A percentile compares a stretch with the other conserved stretches of the same genome.
Evolutionary conservation across 2,329 filamentous ascomycete genomes (phyloP).

Genomic region (Xylariales sp.): DNA sequence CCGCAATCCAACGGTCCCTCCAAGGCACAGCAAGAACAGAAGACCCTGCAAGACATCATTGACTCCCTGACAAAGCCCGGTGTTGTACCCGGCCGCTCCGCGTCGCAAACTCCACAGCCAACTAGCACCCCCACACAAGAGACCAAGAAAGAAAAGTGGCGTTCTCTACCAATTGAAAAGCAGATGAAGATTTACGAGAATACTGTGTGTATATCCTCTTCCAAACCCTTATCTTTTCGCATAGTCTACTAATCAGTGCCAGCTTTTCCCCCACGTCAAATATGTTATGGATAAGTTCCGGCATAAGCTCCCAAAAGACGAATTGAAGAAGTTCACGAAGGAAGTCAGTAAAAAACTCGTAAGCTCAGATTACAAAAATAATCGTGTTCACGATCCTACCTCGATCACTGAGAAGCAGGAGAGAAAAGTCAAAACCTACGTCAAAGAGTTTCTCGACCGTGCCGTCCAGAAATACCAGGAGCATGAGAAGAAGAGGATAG

Average conservation of each 20-base stretch:
- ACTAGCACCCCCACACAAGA: slow-evolving; percentile 66
- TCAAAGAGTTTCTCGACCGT: slow-evolving; percentile 87
- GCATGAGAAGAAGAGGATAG: slow-evolving; percentile 73
- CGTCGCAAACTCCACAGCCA: slow-evolving; percentile 71
- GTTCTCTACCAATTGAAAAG: slow-evolving; percentile 78
- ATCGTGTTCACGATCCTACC: slow-evolving; percentile 84
- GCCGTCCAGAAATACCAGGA: slow-evolving; percentile 80
- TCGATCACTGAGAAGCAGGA: slow-evolving; percentile 79
- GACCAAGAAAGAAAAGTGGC: slow-evolving; percentile 77
- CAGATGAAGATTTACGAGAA: slow-evolving; percentile 96
- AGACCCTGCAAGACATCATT: slow-evolving; percentile 85
- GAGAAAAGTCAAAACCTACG: slow-evolving; percentile 84
- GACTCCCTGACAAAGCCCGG: slow-evolving; percentile 82
- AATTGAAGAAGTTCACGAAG: slow-evolving; percentile 71
- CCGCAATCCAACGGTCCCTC: slow-evolving; percentile 73
- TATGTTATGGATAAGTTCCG: slow-evolving; percentile 88
- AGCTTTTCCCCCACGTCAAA: slow-evolving; percentile 88
- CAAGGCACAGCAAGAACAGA: slow-evolving; percentile 71
- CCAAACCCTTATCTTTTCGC: slow-evolving; percentile 30
- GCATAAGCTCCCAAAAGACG: slow-evolving; percentile 85
- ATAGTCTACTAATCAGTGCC: slow-evolving; percentile 36
- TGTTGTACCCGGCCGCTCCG: slow-evolving; percentile 62
- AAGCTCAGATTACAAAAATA: slow-evolving; percentile 89
- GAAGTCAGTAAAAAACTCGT: slow-evolving; percentile 89
- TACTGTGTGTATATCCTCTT: slow-evolving; percentile 71